Evolutionary conservation across 768 basidiomycete genomes (phyloP).

Genomic region (Leccinum boreale): DNA sequence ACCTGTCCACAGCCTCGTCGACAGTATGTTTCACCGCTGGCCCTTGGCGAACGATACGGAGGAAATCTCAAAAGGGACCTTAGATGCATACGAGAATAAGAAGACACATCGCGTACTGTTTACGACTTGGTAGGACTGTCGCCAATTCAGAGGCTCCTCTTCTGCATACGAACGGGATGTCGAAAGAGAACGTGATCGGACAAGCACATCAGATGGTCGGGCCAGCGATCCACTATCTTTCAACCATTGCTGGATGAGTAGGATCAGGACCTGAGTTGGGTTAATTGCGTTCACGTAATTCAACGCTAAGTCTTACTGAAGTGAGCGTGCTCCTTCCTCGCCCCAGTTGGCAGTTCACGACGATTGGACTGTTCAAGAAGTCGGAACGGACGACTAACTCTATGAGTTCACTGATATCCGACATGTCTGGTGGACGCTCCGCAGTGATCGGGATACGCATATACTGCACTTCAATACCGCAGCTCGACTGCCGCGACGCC

Average conservation of each 20-base stretch:
- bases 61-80: slow-evolving; percentile 50
- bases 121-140: slow-evolving; percentile 81
- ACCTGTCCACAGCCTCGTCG: slow-evolving; percentile 86
- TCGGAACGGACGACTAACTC: slow-evolving; percentile 71
- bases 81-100: background rate
- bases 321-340: slow-evolving; percentile 88
- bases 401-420: slow-evolving; percentile 73
- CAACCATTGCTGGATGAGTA: slow-evolving; percentile 85
- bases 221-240: slow-evolving; percentile 33
- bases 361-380: slow-evolving; percentile 71
- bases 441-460: slow-evolving; percentile 90
- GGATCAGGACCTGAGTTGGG: slow-evolving; percentile 60
- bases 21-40: slow-evolving; percentile 81
- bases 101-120: slow-evolving; percentile 60
- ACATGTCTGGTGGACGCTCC: slow-evolving; percentile 74
- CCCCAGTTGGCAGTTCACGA: slow-evolving; percentile 95
- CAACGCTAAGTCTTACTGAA: slow-evolving; percentile 49
- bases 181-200: slow-evolving; percentile 46
- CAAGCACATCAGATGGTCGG: slow-evolving; percentile 29
- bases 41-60: slow-evolving; percentile 85
- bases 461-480: slow-evolving; percentile 68
- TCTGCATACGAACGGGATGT: slow-evolving; percentile 29
- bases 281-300: slow-evolving; percentile 2
- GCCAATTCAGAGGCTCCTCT: slow-evolving; percentile 30
- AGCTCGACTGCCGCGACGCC: slow-evolving; percentile 47